Evolutionary conservation across 1,284 basidiomycete species (phyloP).

Genomic region (Leccinum pachyderme): DNA sequence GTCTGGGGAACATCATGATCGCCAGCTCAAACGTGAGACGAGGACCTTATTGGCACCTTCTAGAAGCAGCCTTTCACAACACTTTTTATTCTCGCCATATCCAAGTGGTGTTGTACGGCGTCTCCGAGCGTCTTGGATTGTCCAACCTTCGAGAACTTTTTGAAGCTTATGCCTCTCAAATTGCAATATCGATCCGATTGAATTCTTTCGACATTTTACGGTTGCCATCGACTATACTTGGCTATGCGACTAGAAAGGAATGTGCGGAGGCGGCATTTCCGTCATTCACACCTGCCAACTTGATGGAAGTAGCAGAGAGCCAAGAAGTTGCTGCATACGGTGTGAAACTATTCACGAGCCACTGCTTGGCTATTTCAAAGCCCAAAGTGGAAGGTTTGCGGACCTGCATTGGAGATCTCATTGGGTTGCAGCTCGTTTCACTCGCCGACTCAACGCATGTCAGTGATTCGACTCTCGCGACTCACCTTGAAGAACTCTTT

Average conservation of each 20-base stretch:
- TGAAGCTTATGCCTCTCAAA: constrained; percentile 74
- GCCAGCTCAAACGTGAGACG: constrained; percentile 78
- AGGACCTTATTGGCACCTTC: constrained; percentile 84
- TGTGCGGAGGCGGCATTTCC: constrained; percentile 61
- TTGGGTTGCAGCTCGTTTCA: constrained; percentile 59
- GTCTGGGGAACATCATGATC: constrained; percentile 83
- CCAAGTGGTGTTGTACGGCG: constrained; percentile 59
- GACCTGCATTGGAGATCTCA: constrained; percentile 69
- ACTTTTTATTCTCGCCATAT: constrained; percentile 59
- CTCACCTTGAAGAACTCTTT: constrained; percentile 40
- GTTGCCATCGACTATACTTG: constrained; percentile 70
- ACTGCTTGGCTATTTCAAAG: constrained; percentile 63
- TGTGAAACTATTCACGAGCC: constrained; percentile 51
- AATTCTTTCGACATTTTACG: constrained; percentile 55
- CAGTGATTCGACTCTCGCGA: constrained; percentile 9
- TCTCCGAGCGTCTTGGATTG: constrained; percentile 72
- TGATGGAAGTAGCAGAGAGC: constrained; percentile 40
- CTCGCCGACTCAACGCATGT: constrained; percentile 38
- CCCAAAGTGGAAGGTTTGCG: constrained; percentile 51
- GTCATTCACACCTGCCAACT: constrained; percentile 60
- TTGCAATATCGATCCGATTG: constrained; percentile 64
- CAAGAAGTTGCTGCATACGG: constrained; percentile 38
- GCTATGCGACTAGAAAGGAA: constrained; percentile 60
- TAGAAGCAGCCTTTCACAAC: constrained; percentile 63
- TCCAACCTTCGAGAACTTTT: constrained; percentile 66